Evolutionary conservation across 1,139 yeast species (phyloP).

Genomic region (Tardiomyces blankii): DNA sequence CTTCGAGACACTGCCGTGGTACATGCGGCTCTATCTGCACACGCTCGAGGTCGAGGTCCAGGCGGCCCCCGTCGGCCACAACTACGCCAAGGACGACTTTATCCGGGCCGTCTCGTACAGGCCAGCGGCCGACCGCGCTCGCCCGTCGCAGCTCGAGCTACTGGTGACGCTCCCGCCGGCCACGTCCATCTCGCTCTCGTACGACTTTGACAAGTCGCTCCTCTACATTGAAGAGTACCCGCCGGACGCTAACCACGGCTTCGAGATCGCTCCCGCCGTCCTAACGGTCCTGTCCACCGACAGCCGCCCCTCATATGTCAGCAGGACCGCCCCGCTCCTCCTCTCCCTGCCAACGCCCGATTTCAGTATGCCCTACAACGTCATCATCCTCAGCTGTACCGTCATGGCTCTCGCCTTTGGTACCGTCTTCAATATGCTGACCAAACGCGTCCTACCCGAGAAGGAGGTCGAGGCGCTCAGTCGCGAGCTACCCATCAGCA

Average conservation of each 20-base stretch:
- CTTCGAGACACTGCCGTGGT: slow-evolving; percentile 90
- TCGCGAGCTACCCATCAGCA: slow-evolving; percentile 11
- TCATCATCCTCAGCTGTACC: slow-evolving; percentile 86
- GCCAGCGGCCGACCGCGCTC: slow-evolving; percentile 70
- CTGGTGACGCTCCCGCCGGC: slow-evolving; percentile 51
- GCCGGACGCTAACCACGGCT: slow-evolving; percentile 98
- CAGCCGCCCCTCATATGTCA: slow-evolving; percentile 30
- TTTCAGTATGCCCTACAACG: slow-evolving; percentile 98
- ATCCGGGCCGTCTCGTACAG: slow-evolving; percentile 49
- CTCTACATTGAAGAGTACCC: slow-evolving; percentile 87
- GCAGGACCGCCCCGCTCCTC: slow-evolving; percentile 76
- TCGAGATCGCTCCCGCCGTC: slow-evolving; percentile 81
- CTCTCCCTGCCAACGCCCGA: slow-evolving; percentile 93
- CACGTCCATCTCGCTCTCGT: slow-evolving; percentile 51
- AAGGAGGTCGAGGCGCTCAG: slow-evolving; percentile 50
- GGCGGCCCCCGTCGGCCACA: slow-evolving; percentile 3
- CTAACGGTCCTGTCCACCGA: slow-evolving; percentile 29
- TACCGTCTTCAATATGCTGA: slow-evolving; percentile 64
- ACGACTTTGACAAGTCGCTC: slow-evolving; percentile 79
- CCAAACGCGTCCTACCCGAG: slow-evolving; percentile 66
- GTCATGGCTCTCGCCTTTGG: slow-evolving; percentile 91
- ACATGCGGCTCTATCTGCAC: slow-evolving; percentile 70
- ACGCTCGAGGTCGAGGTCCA: slow-evolving; percentile 32
- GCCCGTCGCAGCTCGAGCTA: slow-evolving; percentile 80
- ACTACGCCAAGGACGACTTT: slow-evolving; percentile 21